phyloP scores from a whole-genome alignment of 352 stramenopile species.

The Pythium pyrilobum region DNA sequence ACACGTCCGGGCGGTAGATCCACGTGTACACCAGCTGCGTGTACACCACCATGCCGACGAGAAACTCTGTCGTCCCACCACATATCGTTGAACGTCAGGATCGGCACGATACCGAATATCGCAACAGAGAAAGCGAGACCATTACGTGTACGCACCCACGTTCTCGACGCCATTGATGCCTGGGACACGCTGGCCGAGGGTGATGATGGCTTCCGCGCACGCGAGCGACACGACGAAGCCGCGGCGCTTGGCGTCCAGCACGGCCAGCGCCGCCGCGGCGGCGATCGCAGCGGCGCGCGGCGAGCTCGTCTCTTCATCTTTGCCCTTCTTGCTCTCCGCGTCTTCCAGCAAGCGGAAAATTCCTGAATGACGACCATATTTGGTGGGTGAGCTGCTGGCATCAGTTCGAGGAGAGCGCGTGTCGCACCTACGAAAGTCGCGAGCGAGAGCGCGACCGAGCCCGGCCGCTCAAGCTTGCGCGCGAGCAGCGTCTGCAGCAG shows the following conservation, averaged over 20 bases:
- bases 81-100: too few relatives aligned
- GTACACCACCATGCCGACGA: slow-evolving; percentile 28
- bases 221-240: slow-evolving; percentile 49
- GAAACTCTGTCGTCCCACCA: too few relatives aligned
- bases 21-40: slow-evolving; percentile 59
- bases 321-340: slow-evolving; percentile 9
- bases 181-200: slow-evolving; percentile 28
- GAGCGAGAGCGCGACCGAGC: slow-evolving; percentile 43
- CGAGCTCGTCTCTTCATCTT: not conserved
- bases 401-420: too few relatives aligned
- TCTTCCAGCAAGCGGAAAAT: slow-evolving; percentile 48
- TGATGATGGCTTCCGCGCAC: slow-evolving; percentile 35
- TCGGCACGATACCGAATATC: not conserved
- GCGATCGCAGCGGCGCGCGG: slow-evolving; percentile 38
- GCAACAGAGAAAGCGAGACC: not conserved
- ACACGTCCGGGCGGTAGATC: slow-evolving; percentile 50
- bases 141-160: slow-evolving; percentile 34
- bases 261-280: slow-evolving; percentile 25
- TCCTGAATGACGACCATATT: too few relatives aligned
- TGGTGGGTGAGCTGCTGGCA: too few relatives aligned
- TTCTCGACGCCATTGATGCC: slow-evolving; percentile 31
- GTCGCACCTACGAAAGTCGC: slow-evolving; percentile 44
- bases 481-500: slow-evolving; percentile 35
- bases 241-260: slow-evolving; percentile 44
- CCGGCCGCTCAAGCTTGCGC: slow-evolving; percentile 30